Conservation (phyloP, 2,329 filamentous ascomycete genomes). For the Plenodomus tracheiphilus region DNA sequence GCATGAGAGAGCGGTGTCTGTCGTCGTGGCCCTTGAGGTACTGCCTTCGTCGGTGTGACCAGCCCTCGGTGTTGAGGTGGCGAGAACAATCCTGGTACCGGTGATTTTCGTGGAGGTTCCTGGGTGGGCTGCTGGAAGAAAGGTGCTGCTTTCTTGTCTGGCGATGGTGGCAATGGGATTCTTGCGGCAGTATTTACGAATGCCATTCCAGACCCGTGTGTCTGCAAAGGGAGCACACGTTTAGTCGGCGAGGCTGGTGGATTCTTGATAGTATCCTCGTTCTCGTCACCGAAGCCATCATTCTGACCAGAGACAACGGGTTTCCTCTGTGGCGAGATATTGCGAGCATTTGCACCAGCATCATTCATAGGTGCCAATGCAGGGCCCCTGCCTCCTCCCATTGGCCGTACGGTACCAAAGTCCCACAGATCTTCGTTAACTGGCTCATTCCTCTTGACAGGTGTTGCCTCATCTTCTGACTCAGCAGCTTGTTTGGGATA, state of each 20-base stretch:
- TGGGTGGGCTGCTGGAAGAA: constrained; percentile 34
- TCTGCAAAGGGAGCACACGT: constrained; percentile 32
- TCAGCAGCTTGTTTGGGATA: constrained; percentile 70
- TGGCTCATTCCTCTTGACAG: constrained; percentile 45
- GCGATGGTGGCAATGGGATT: constrained; percentile 52
- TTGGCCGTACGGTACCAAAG: constrained; percentile 90
- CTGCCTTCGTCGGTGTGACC: constrained; percentile 34
- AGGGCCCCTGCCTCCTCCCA: constrained; percentile 56
- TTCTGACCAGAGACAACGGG: constrained; percentile 29
- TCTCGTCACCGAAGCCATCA: constrained; percentile 39
- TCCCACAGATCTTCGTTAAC: constrained; percentile 93
- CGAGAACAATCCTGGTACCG: constrained; percentile 37
- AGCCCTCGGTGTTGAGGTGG: constrained; percentile 34
- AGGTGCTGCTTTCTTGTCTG: constrained; percentile 44
- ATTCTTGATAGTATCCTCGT: constrained; percentile 42
- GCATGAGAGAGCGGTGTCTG: constrained; percentile 42
- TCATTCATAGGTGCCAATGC: constrained; percentile 75
- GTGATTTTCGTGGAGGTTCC: constrained; percentile 35
- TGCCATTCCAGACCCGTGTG: constrained; percentile 42
- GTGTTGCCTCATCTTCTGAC: constrained; percentile 41
- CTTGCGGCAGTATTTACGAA: constrained; percentile 49
- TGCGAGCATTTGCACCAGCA: constrained; percentile 75
- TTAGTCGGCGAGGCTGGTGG: constrained; percentile 51
- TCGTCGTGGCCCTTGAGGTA: constrained; percentile 36
- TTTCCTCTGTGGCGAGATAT: constrained; percentile 39